These are phyloP conservation scores for Plasmodiophora brassicae DNA, from an alignment of 208 protist genomes.

Conservation along the genomic window DNA sequence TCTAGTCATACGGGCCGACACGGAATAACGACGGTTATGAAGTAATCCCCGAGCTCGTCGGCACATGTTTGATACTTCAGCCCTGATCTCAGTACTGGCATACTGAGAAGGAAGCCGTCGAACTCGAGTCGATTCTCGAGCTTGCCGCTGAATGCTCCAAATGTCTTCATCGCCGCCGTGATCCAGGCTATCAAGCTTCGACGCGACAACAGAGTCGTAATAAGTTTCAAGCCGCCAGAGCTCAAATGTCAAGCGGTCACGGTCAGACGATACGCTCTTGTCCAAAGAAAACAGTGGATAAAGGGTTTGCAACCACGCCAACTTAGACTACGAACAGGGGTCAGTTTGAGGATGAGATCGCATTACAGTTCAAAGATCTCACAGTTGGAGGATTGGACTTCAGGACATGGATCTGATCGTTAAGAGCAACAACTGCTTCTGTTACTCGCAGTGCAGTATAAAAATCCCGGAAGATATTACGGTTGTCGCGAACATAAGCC, in stretches of 20 bases:
- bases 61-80: slow-evolving; percentile 20
- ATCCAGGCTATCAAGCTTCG: not conserved
- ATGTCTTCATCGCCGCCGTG: not conserved
- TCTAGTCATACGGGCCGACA: not conserved
- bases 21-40: slow-evolving; percentile 1
- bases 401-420: not conserved
- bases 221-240: not conserved
- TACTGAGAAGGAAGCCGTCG: not conserved
- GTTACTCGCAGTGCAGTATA: not conserved
- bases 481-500: slow-evolving; percentile 19
- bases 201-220: not conserved
- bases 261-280: too few species aligned
- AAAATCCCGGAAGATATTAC: not conserved
- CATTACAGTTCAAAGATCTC: not conserved
- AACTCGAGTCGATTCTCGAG: not conserved
- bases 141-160: slow-evolving; percentile 18
- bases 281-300: not conserved
- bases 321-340: not conserved
- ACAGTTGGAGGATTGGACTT: too few species aligned
- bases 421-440: not conserved
- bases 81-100: not conserved
- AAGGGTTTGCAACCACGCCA: slow-evolving; percentile 8
- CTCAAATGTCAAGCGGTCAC: not conserved
- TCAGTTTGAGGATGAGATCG: not conserved
- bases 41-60: not conserved